Percentiles rank a stretch among this genome's conserved stretches.
Evolutionary conservation across 1,284 basidiomycete species (phyloP).

Genomic region (Leccinum holopus): DNA sequence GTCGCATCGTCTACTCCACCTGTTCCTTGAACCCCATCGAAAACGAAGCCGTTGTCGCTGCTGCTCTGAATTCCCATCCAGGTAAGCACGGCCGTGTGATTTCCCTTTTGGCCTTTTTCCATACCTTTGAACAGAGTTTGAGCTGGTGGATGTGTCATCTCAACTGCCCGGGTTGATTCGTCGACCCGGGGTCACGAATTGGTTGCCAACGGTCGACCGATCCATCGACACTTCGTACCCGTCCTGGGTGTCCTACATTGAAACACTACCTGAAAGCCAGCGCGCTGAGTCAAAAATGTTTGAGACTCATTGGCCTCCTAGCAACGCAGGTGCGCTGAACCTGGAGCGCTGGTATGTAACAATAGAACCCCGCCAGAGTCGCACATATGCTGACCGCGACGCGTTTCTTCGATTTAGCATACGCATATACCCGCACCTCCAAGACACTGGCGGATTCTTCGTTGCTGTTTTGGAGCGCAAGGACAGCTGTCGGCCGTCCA

Average conservation of each 20-base stretch:
- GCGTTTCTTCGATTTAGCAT: constrained; percentile 47
- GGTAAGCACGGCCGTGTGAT: constrained; percentile 40
- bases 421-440: constrained; percentile 91
- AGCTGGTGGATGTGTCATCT: constrained; percentile 77
- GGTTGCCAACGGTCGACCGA: constrained; percentile 65
- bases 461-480: constrained; percentile 82
- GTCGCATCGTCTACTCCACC: constrained; percentile 96
- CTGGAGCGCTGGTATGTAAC: constrained; percentile 68
- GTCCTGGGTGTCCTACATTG: constrained; percentile 56
- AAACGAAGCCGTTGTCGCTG: constrained; percentile 95
- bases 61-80: constrained; percentile 70
- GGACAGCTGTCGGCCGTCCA: constrained; percentile 15
- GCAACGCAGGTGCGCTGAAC: constrained; percentile 56
- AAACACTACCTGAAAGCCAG: constrained; percentile 48
- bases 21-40: constrained; percentile 98
- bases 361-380: background rate
- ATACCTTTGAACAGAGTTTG: constrained; percentile 54
- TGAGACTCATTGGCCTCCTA: constrained; percentile 79
- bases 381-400: constrained; percentile 3
- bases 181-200: constrained; percentile 70
- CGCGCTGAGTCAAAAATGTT: constrained; percentile 58
- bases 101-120: background rate
- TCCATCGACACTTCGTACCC: constrained; percentile 31
- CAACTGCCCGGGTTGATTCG: constrained; percentile 73
- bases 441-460: constrained; percentile 98